phyloP scores from a whole-genome alignment of 2,329 filamentous ascomycete species.

The Fusarium clavum region DNA sequence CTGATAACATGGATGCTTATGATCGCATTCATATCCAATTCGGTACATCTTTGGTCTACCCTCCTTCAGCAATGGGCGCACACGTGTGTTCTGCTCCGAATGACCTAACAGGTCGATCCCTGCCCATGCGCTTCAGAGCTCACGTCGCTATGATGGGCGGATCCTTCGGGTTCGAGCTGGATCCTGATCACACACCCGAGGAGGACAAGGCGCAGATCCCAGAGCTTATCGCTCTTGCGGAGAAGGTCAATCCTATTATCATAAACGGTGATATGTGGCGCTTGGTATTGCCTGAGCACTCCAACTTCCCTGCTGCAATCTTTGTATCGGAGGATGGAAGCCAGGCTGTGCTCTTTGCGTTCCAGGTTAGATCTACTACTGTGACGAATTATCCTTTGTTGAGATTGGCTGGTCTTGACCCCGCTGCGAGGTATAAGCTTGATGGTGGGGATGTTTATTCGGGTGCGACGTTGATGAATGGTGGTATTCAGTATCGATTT shows the following conservation, averaged over 20 bases:
- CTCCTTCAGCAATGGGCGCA: conserved; percentile 72
- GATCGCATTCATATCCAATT: conserved; percentile 72
- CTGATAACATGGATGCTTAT: conserved; percentile 72
- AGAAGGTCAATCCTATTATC: conserved; percentile 69
- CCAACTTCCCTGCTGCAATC: conserved; percentile 71
- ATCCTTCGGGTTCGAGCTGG: conserved; percentile 73
- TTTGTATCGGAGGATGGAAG: conserved; percentile 65
- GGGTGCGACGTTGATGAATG: conserved; percentile 72
- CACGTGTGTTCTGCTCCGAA: conserved; percentile 73
- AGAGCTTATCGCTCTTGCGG: conserved; percentile 63
- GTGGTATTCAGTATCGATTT: conserved; percentile 66
- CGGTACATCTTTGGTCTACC: conserved; percentile 72
- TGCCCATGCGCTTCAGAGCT: conserved; percentile 69
- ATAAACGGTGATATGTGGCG: conserved; percentile 70
- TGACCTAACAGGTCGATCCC: conserved; percentile 64
- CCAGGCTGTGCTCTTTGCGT: conserved; percentile 68
- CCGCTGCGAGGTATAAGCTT: conserved; percentile 63
- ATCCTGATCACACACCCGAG: conserved; percentile 63
- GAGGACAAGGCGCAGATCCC: conserved; percentile 67
- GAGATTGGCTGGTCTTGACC: conserved; percentile 67
- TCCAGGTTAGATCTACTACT: conserved; percentile 64
- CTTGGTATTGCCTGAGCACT: conserved; percentile 66
- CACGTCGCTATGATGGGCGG: conserved; percentile 77
- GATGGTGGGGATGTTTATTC: conserved; percentile 64
- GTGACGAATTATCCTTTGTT: conserved; percentile 67